Percentiles rank a stretch among this genome's conserved stretches.
phyloP scores from a whole-genome alignment of 2,329 filamentous ascomycete genomes.

The Paraphaeosphaeria minitans region DNA sequence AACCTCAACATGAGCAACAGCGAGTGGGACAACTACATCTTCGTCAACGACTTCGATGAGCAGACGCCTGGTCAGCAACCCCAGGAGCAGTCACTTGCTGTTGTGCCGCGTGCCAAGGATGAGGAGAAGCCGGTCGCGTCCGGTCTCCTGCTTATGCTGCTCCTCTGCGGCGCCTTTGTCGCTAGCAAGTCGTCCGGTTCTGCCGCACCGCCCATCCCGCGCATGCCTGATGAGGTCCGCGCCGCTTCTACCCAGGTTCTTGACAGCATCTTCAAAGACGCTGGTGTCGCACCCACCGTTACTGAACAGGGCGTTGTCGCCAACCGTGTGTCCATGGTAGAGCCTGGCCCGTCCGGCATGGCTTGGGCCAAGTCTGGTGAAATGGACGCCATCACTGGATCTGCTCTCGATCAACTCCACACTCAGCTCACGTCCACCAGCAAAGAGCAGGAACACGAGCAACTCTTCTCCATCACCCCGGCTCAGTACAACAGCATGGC shows the following conservation, averaged over 20 bases:
- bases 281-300: conserved; percentile 60
- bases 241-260: conserved; percentile 78
- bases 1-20: conserved; percentile 76
- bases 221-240: conserved; percentile 79
- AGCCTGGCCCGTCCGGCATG: conserved; percentile 46
- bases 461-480: conserved; percentile 83
- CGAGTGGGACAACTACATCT: conserved; percentile 81
- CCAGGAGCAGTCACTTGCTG: conserved; percentile 47
- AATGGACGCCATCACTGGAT: conserved; percentile 43
- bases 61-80: conserved; percentile 41
- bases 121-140: conserved; percentile 71
- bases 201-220: conserved; percentile 72
- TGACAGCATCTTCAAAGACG: conserved; percentile 81
- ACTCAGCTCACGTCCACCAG: conserved; percentile 63
- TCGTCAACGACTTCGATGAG: conserved; percentile 72
- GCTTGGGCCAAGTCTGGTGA: conserved; percentile 46
- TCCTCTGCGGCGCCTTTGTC: conserved; percentile 95
- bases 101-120: conserved; percentile 51
- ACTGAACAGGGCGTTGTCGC: conserved; percentile 55
- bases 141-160: conserved; percentile 88
- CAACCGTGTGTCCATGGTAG: conserved; percentile 53
- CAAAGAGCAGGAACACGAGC: conserved; percentile 84
- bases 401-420: conserved; percentile 49
- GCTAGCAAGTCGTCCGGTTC: conserved; percentile 80
- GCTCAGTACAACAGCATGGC: conserved; percentile 88